Evolutionary conservation across 345 rosid species (phyloP).

Genomic region (Populus nigra): DNA sequence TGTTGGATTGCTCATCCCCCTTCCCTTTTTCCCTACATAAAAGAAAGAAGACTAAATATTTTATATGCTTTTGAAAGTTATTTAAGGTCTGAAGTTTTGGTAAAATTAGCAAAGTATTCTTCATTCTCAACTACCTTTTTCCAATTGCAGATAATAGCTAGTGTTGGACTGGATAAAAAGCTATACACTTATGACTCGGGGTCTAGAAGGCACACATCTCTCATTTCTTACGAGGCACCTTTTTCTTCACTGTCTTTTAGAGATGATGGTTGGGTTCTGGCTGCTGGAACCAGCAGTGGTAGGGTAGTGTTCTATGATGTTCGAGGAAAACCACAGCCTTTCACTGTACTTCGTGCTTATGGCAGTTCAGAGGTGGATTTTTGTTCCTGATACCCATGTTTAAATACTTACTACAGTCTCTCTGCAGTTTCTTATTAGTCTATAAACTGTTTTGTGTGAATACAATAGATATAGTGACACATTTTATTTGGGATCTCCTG

Average conservation of each 20-base stretch:
- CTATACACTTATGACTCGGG: constrained; percentile 84
- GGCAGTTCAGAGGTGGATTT: constrained; percentile 75
- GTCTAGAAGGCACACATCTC: constrained; percentile 73
- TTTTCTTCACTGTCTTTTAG: constrained; percentile 95
- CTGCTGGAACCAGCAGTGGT: constrained; percentile 93
- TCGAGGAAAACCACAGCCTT: constrained; percentile 88
- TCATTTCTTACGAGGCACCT: constrained; percentile 78
- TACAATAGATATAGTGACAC: neutral
- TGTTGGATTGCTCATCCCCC: neutral
- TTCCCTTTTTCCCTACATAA: neutral
- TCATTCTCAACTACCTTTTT: constrained; percentile 9
- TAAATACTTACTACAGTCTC: neutral
- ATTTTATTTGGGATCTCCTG: neutral
- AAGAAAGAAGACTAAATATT: neutral
- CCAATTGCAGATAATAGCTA: constrained; percentile 70
- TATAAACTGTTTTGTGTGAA: neutral
- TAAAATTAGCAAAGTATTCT: constrained; percentile 5
- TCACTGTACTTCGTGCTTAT: constrained; percentile 86
- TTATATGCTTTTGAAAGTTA: constrained; percentile 5
- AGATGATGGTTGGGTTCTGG: constrained; percentile 88
- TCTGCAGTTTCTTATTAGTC: neutral
- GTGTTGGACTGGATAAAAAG: constrained; percentile 95
- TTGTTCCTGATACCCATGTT: constrained; percentile 7
- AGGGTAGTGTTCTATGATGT: constrained; percentile 89
- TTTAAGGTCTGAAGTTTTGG: constrained; percentile 2